Percentiles rank a stretch among this genome's conserved stretches.
Conservation (phyloP, 495 filamentous ascomycete species). For the Daldinia childiae region DNA sequence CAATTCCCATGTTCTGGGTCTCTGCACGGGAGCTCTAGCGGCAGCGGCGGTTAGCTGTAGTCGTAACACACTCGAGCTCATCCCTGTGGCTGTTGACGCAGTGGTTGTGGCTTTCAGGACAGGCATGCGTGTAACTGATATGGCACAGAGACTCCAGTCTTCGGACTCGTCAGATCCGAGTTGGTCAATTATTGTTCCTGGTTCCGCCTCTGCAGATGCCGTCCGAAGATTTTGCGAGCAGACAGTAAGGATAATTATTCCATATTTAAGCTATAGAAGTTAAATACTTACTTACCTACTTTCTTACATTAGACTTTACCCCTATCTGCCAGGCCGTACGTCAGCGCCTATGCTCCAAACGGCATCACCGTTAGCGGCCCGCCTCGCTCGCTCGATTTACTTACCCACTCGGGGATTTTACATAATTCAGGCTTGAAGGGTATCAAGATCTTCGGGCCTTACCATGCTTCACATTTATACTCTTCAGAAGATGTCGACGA, state of each 20-base stretch:
- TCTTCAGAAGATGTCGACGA: constrained; percentile 31
- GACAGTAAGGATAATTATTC: constrained; percentile 2
- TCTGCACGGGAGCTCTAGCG: constrained; percentile 71
- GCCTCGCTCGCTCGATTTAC: constrained; percentile 31
- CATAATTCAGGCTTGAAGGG: constrained; percentile 1
- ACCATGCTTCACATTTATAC: constrained; percentile 47
- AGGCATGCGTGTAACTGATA: constrained; percentile 54
- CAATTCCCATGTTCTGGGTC: constrained; percentile 45
- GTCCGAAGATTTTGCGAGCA: constrained; percentile 27
- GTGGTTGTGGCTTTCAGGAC: constrained; percentile 71
- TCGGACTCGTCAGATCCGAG: constrained; percentile 12
- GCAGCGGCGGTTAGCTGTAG: constrained; percentile 69
- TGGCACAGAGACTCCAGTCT: constrained; percentile 6
- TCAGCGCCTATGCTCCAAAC: constrained; percentile 41
- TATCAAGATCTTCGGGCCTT: constrained; percentile 39
- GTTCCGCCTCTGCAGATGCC: constrained; percentile 25
- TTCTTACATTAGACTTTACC: constrained; percentile 12
- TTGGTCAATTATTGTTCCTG: constrained; percentile 42
- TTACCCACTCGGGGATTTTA: background rate
- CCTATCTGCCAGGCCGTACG: constrained; percentile 34
- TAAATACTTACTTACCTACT: background rate
- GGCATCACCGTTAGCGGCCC: constrained; percentile 42
- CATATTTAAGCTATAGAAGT: background rate
- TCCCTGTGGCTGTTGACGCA: constrained; percentile 68
- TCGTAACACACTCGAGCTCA: constrained; percentile 65